A percentile compares a stretch with the other conserved stretches of the same genome.
Evolutionary conservation across 208 protist species (phyloP).

Genomic region (Trypanosomatidae sp.): DNA sequence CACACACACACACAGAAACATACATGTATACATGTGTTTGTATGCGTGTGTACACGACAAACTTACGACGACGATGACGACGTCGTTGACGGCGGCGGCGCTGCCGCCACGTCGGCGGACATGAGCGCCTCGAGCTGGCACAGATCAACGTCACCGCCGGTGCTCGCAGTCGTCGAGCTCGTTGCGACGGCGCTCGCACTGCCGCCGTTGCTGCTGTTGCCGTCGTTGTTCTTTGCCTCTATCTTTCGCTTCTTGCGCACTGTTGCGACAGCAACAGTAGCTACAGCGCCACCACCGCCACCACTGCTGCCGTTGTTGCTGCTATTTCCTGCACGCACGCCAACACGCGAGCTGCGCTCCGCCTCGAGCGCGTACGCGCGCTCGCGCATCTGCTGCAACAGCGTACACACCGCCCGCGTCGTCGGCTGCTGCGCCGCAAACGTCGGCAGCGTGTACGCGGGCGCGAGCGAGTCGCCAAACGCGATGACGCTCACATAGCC

Average conservation of each 20-base stretch:
- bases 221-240: constrained; percentile 5
- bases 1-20: background rate
- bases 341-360: constrained; percentile 9
- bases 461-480: constrained; percentile 29
- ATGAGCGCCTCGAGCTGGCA: too few relatives aligned
- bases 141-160: too few relatives aligned
- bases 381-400: constrained; percentile 19
- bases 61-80: too few relatives aligned
- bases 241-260: constrained; percentile 69
- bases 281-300: background rate
- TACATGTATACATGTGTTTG: background rate
- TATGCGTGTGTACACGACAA: too few relatives aligned
- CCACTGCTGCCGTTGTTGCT: background rate
- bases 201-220: constrained; percentile 1
- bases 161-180: background rate
- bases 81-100: too few relatives aligned
- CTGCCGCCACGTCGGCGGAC: too few relatives aligned
- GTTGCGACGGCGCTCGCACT: background rate
- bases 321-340: background rate
- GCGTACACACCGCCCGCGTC: constrained; percentile 12
- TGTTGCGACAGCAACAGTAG: constrained; percentile 13
- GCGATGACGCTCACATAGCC: constrained; percentile 74
- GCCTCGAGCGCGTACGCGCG: constrained; percentile 7
- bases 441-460: constrained; percentile 37
- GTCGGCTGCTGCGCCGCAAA: constrained; percentile 37